phyloP scores from a whole-genome alignment of 768 basidiomycete species.

The Psilocybe cubensis region DNA sequence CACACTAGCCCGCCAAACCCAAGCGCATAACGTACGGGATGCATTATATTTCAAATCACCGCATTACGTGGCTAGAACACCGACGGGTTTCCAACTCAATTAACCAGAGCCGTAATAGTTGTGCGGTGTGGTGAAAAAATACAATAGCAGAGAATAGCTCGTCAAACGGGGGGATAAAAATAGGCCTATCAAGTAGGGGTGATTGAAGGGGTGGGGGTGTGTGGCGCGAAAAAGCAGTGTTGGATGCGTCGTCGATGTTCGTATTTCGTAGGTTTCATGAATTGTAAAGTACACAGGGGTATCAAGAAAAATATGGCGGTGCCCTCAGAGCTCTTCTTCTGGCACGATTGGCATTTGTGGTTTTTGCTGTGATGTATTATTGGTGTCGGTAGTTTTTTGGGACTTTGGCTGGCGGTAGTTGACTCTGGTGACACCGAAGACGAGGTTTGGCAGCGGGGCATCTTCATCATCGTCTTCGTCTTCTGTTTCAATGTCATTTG shows the following conservation, averaged over 20 bases:
- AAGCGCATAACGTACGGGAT: background rate
- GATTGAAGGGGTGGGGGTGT: background rate
- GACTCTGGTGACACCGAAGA: slow-evolving; percentile 43
- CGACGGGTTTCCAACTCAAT: background rate
- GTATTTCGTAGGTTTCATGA: background rate
- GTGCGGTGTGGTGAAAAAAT: background rate
- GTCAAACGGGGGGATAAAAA: background rate
- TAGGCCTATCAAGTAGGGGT: background rate
- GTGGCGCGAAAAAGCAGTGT: background rate
- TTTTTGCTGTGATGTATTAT: background rate
- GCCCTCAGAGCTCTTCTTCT: slow-evolving; percentile 4
- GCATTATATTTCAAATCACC: background rate
- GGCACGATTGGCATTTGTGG: background rate
- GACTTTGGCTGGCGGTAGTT: slow-evolving; percentile 9
- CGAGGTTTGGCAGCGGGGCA: slow-evolving; percentile 46
- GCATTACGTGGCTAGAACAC: too few relatives aligned
- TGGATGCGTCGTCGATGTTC: background rate
- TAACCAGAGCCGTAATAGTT: too few relatives aligned
- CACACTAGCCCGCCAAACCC: background rate
- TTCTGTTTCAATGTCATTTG: slow-evolving; percentile 16
- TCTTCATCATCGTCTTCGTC: slow-evolving; percentile 23
- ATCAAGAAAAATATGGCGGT: background rate
- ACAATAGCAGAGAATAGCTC: too few relatives aligned
- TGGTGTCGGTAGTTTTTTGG: background rate
- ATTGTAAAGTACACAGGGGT: background rate